These are phyloP conservation scores for Dendrocalamus sinicus DNA, from an alignment of 176 grass and related monocot genomes.

Conservation along the genomic window DNA sequence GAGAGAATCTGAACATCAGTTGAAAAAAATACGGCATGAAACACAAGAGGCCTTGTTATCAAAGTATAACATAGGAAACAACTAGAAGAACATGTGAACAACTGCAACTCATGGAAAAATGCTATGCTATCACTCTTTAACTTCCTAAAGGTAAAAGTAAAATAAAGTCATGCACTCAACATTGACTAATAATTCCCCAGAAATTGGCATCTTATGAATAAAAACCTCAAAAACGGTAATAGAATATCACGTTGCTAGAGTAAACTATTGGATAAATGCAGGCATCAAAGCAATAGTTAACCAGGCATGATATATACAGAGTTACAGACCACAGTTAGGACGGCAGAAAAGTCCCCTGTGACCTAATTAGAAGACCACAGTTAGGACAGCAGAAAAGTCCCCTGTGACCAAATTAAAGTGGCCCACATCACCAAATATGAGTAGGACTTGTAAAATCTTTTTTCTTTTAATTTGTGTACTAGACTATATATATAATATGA, in stretches of 20 bases:
- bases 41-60: not conserved
- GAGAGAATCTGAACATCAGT: constrained; percentile 32
- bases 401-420: constrained; percentile 5
- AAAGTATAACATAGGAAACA: constrained; percentile 14
- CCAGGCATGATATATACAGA: not conserved
- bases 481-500: constrained; percentile 7
- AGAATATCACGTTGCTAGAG: constrained; percentile 33
- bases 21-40: constrained; percentile 15
- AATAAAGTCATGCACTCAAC: constrained; percentile 23
- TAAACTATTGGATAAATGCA: constrained; percentile 29
- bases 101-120: constrained; percentile 14
- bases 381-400: not conserved
- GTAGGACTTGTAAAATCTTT: not conserved
- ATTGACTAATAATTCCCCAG: constrained; percentile 11
- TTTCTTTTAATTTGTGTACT: not conserved
- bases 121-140: constrained; percentile 31
- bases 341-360: not conserved
- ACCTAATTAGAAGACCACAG: constrained; percentile 25
- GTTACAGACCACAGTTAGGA: constrained; percentile 16
- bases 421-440: constrained; percentile 19
- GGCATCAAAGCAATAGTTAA: constrained; percentile 2
- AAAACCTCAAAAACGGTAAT: not conserved
- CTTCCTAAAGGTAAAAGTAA: constrained; percentile 22
- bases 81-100: constrained; percentile 29
- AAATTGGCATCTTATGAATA: constrained; percentile 25